These are phyloP conservation scores for Xerocomus brunneocitrinus DNA, from an alignment of 768 basidiomycete genomes.

Conservation along the genomic window DNA sequence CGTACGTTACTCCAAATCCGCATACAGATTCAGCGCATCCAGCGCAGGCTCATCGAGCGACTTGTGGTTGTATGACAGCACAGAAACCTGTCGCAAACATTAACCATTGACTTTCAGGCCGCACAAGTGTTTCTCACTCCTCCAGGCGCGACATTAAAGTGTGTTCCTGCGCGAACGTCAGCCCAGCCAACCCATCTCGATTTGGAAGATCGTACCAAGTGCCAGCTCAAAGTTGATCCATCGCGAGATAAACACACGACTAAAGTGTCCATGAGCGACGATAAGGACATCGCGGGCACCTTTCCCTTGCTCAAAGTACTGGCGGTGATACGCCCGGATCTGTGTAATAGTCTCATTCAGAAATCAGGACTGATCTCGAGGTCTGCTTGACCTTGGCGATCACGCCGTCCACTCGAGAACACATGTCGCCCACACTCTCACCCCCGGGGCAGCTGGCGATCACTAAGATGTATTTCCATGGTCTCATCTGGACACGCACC, in stretches of 20 bases:
- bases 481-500: conserved; percentile 38
- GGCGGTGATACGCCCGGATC: conserved; percentile 69
- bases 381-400: conserved; percentile 56
- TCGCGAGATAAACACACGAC: conserved; percentile 69
- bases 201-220: conserved; percentile 38
- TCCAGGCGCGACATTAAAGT: conserved; percentile 82
- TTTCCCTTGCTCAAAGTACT: conserved; percentile 63
- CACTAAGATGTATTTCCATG: conserved; percentile 1
- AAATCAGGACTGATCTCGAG: neutral
- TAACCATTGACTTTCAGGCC: neutral
- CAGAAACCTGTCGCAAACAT: conserved; percentile 50
- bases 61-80: conserved; percentile 81
- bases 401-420: conserved; percentile 68
- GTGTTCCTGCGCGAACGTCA: conserved; percentile 46
- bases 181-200: neutral
- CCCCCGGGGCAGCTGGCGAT: conserved; percentile 74
- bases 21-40: conserved; percentile 68
- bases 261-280: conserved; percentile 86
- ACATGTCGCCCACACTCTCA: conserved; percentile 79
- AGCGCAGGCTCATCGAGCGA: conserved; percentile 73
- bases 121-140: conserved; percentile 45
- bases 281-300: conserved; percentile 79
- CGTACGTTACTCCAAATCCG: conserved; percentile 31
- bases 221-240: conserved; percentile 71
- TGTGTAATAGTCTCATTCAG: conserved; percentile 24